Evolutionary conservation across 2,329 filamentous ascomycete genomes (phyloP), one percentile per base, ranked within the genome.

Genomic region (Penicillium decumbens): DNA sequence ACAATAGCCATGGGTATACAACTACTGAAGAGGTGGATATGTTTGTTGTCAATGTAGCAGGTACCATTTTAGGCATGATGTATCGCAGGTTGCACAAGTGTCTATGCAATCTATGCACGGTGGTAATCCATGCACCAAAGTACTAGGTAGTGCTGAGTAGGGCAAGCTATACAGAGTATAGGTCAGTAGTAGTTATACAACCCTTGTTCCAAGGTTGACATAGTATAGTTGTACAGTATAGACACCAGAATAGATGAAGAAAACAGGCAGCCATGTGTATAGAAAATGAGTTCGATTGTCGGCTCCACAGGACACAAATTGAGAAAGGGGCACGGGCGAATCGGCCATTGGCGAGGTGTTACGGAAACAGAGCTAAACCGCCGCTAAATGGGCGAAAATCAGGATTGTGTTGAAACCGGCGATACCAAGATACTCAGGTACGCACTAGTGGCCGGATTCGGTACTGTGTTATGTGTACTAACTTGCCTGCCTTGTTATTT

Each of bases 241-340:
- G 8, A 27, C 25, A 27, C 6, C 25, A 27, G 8, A 27, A 27
- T 27, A 8, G 8, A 27, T 27, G 32, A 20, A 20, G 33, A 15
- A 37, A 37, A 24, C n/a, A 33, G 27, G 27, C 20, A 35, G 43
- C 42, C 49, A 52, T 45, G 45, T 51, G 51, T 54, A 41, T 42
- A 37, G 37, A 41, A 50, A 30, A 51, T 44, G 41, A 51, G 33
- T 33, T 15, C n/a, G 10, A 12, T 37, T 18, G 28, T 24, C 15
- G 29, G 27, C 39, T 41, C 33, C 41, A 43, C 41, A 32, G 32
- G 24, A 28, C 10, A 24, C 18, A 37, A 35, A 53, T 50, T 44
- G 46, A 50, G 55, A 55, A 55, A 58, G 47, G 54, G 54, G 41
- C 39, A 42, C 30, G 30, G 45, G 39, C 45, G 30, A 47, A 42